Conservation (phyloP, 2,329 filamentous ascomycete species). For the Xylariaceae sp. region DNA sequence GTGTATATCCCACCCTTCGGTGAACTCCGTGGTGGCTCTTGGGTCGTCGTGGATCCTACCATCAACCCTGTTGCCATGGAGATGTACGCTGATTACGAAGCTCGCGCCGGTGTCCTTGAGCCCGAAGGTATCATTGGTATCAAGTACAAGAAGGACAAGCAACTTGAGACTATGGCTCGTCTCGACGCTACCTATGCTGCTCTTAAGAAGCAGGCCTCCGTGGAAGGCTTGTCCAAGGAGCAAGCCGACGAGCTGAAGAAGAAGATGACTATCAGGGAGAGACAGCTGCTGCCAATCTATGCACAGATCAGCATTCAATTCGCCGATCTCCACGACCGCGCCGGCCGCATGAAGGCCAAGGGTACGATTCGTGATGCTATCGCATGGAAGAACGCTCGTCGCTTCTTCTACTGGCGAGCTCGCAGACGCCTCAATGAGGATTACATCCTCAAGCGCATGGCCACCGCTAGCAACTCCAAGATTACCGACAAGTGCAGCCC, state of each 20-base stretch:
- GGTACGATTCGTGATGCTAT: slow-evolving; percentile 82
- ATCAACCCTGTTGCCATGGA: slow-evolving; percentile 98
- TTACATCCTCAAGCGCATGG: slow-evolving; percentile 90
- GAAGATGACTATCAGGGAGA: slow-evolving; percentile 82
- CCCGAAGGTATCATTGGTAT: slow-evolving; percentile 98
- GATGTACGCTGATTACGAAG: slow-evolving; percentile 96
- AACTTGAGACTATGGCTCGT: slow-evolving; percentile 95
- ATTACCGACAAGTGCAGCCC: slow-evolving; percentile 25
- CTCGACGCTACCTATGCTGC: slow-evolving; percentile 80
- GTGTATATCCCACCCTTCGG: slow-evolving; percentile 97
- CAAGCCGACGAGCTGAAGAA: slow-evolving; percentile 76
- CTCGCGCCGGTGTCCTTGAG: slow-evolving; percentile 95
- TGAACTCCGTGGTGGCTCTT: slow-evolving; percentile 96
- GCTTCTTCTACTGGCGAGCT: slow-evolving; percentile 99
- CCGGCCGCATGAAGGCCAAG: slow-evolving; percentile 98
- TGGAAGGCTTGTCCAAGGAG: slow-evolving; percentile 67
- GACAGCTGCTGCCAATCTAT: slow-evolving; percentile 88
- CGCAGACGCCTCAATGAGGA: slow-evolving; percentile 96
- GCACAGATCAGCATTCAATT: slow-evolving; percentile 95
- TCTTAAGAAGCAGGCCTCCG: slow-evolving; percentile 74
- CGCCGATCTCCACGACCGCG: slow-evolving; percentile 93
- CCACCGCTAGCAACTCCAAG: slow-evolving; percentile 38
- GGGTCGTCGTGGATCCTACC: slow-evolving; percentile 98
- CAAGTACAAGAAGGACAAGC: slow-evolving; percentile 97
- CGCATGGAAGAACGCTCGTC: slow-evolving; percentile 82